Base-by-base conservation (phyloP, 2,329 filamentous ascomycete genomes). In the Phaeosphaeria sp. region DNA sequence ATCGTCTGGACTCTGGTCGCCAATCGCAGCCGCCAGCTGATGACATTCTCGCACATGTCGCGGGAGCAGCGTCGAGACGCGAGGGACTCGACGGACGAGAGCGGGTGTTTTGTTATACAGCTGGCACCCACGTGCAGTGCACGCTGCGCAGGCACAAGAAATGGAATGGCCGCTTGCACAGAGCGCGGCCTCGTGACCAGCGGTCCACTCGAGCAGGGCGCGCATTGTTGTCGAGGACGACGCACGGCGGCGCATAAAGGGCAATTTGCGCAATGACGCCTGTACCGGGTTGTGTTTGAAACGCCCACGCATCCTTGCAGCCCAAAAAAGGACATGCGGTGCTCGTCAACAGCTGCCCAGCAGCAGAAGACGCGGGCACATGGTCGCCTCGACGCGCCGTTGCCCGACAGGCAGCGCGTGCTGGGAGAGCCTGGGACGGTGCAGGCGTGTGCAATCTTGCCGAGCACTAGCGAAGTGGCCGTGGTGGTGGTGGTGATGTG, bases 251-350 rank as follows among this genome's bases (percentile, higher is more conserved):
- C 55, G 66, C 66, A 69, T 66, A 64, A 68, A 63, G 52, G 51
- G 66, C 66, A 70, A 71, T 73, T 66, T 73, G 63, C 65, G 61
- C 64, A 56, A 61, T 58, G 60, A 53, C 53, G 57, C 47, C 44
- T 51, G 62, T 57, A 60, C 63, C 56, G 62, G 66, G 60, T 52
- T 55, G 63, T 55, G 65, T 56, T 58, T 71, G 69, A 72, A 72
- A 72, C 69, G 54, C 27, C 18, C 50, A 59, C 11, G 27, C 40
- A 49, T 51, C 39, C 46, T 44, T 44, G 50, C 51, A 33, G 44
- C 30, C 44, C 48, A 27, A 39, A 57, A 49, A 47, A 49, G 50
- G 49, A 47, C 53, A 53, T 60, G 39, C 30, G 46, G 44, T 22
- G 44, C 21, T 50, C 39, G 30, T 52, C 49, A 44, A 46, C 51